These are phyloP conservation scores for Leccinum incarnatum DNA, from an alignment of 768 basidiomycete species.

Conservation along the genomic window DNA sequence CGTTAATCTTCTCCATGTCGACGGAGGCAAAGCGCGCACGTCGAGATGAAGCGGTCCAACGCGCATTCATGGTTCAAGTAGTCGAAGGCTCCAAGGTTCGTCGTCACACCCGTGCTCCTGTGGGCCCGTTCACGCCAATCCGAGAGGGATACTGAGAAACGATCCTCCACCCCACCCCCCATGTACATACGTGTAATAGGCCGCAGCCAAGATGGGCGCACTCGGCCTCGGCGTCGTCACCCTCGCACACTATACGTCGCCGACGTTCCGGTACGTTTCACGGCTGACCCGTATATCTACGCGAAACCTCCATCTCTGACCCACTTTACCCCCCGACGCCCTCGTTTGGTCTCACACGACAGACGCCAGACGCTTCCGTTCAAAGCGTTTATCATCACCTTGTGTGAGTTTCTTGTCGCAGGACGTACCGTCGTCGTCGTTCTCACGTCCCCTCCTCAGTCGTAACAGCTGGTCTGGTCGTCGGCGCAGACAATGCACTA, in stretches of 20 bases:
- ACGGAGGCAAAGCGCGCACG: slow-evolving; percentile 33
- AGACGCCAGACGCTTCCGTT: slow-evolving; percentile 80
- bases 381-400: slow-evolving; percentile 75
- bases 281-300: neutral
- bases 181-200: slow-evolving; percentile 33
- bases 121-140: neutral
- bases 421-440: neutral
- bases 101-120: slow-evolving; percentile 15
- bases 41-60: slow-evolving; percentile 52
- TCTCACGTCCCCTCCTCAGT: slow-evolving; percentile 36
- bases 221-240: slow-evolving; percentile 60
- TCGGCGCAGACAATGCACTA: slow-evolving; percentile 75
- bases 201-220: slow-evolving; percentile 49
- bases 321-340: neutral
- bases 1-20: slow-evolving; percentile 22
- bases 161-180: neutral
- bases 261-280: slow-evolving; percentile 57
- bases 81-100: slow-evolving; percentile 55
- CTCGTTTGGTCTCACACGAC: neutral
- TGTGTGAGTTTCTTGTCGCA: slow-evolving; percentile 46
- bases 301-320: neutral
- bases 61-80: slow-evolving; percentile 59
- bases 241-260: slow-evolving; percentile 70
- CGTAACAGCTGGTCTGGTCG: slow-evolving; percentile 64
- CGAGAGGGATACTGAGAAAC: neutral